Evolutionary conservation across 257 asterid species (phyloP), one percentile per base, ranked within the genome.

Genomic region (Euphrasia confusa): DNA sequence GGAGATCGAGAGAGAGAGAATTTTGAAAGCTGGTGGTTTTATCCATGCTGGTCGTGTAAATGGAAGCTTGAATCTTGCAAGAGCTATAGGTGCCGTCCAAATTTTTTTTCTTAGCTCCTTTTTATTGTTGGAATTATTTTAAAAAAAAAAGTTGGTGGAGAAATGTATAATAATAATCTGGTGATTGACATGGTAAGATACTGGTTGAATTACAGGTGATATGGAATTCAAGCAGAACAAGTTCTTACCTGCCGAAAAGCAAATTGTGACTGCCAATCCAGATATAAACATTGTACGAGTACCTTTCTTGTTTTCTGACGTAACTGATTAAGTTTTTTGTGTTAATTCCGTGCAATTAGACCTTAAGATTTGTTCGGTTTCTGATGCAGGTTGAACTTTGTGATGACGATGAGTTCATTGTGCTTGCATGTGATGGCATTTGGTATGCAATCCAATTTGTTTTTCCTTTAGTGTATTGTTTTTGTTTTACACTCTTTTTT

Each of bases 191-290:
- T 21, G 24, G 1, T 21, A 21, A 21, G 1, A 0, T 21, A 21
- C 24, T 21, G 24, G 1, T 32, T 37, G 42, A 26, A 40, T 69
- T 82, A 69, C 89, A 92, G 99, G 99, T 64, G 99, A 92, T 76
- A 82, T 84, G 99, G 99, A 92, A 78, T 92, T 92, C 94, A 92
- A 92, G 89, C 99, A 86, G 81, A 92, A 92, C 75, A 92, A 87
- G 74, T 89, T 77, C 68, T 82, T 92, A 50, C 89, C 99, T 63
- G 85, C 94, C 13, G 97, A 89, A 65, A 89, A 83, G 73, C 99
- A 92, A 83, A 72, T 85, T 61, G 88, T 92, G 30, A 92, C 99
- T 5, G 99, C 99, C 69, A 81, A 69, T 76, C 99, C 99, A 58
- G 99, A 92, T 75, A 76, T 92, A 68, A 92, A 84, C 77, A 71